phyloP scores from a whole-genome alignment of 2,329 filamentous ascomycete genomes.

The Verticillium nubilum region DNA sequence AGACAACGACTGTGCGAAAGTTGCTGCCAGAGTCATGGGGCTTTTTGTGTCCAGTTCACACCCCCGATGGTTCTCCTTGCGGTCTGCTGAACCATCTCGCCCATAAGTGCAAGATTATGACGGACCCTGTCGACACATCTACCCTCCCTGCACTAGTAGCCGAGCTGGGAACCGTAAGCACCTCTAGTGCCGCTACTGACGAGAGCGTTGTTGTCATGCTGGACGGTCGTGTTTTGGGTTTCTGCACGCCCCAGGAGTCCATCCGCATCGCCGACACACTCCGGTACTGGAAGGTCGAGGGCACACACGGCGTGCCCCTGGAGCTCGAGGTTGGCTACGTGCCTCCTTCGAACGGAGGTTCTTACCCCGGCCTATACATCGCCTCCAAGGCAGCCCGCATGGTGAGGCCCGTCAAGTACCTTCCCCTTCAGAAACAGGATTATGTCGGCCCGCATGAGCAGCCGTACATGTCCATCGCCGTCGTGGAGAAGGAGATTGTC shows the following conservation, averaged over 20 bases:
- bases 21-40: conserved; percentile 96
- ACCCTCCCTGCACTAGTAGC: conserved; percentile 67
- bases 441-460: conserved; percentile 92
- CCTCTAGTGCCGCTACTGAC: conserved; percentile 71
- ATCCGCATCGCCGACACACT: conserved; percentile 78
- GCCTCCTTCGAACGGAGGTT: conserved; percentile 81
- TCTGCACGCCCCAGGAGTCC: conserved; percentile 81
- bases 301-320: conserved; percentile 70
- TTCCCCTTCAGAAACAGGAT: conserved; percentile 80
- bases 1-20: conserved; percentile 95
- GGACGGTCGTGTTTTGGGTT: conserved; percentile 85
- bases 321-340: conserved; percentile 91
- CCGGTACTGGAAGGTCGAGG: conserved; percentile 92
- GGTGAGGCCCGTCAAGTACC: conserved; percentile 87
- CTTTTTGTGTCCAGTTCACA: conserved; percentile 95
- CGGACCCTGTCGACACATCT: conserved; percentile 66
- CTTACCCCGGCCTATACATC: conserved; percentile 94
- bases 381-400: conserved; percentile 80
- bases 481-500: conserved; percentile 78
- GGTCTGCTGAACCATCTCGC: conserved; percentile 92
- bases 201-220: conserved; percentile 87
- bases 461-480: conserved; percentile 96
- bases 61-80: conserved; percentile 91
- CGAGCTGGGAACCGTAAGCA: conserved; percentile 72
- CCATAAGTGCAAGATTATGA: conserved; percentile 90